Base-by-base conservation (phyloP, 139 green algal genomes). In the Chlamydomonas sphaeroides region DNA sequence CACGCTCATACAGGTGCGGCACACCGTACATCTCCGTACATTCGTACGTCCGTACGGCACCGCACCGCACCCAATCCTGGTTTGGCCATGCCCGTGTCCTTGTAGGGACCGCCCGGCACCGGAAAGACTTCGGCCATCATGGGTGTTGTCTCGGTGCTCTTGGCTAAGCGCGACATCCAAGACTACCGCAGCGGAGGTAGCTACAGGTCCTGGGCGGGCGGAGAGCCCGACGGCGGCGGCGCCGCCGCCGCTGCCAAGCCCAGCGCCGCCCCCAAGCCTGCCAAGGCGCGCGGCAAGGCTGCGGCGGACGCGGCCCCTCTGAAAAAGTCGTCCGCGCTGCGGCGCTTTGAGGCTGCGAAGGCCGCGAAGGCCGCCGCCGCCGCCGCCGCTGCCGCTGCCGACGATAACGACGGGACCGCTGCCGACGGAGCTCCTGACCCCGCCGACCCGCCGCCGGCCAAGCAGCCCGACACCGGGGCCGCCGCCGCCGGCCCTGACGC, bases 51-150 rank as follows among this genome's bases (percentile, higher is more conserved):
- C n/a, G n/a, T n/a, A n/a, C n/a, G n/a, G n/a, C n/a, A n/a, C n/a
- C n/a, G n/a, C n/a, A n/a, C n/a, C n/a, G n/a, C n/a, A n/a, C n/a
- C n/a, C n/a, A n/a, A n/a, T n/a, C n/a, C n/a, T n/a, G n/a, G n/a
- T n/a, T n/a, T n/a, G n/a, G n/a, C n/a, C n/a, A n/a, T n/a, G n/a
- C n/a, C n/a, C n/a, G n/a, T n/a, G n/a, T n/a, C n/a, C n/a, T n/a
- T n/a, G n/a, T 79, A 94, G 87, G 92, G 93, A 0, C 93, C 93
- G 1, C 93, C 93, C 17, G 93, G 93, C 45, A 96, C 92, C 10
- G 92, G 92, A 39, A 95, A 95, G 84, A 95, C 91, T 0, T 79
- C 84, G 5, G 79, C 81, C 42, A 92, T 94, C 49, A 71, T 93
- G 53, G 92, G 84, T 41, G 90, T 96, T 32, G 39, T 94, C 7